Evolutionary conservation across 148 eudicot species (phyloP), one percentile per base, ranked within the genome.

Genomic region (Rhododendron simsii): DNA sequence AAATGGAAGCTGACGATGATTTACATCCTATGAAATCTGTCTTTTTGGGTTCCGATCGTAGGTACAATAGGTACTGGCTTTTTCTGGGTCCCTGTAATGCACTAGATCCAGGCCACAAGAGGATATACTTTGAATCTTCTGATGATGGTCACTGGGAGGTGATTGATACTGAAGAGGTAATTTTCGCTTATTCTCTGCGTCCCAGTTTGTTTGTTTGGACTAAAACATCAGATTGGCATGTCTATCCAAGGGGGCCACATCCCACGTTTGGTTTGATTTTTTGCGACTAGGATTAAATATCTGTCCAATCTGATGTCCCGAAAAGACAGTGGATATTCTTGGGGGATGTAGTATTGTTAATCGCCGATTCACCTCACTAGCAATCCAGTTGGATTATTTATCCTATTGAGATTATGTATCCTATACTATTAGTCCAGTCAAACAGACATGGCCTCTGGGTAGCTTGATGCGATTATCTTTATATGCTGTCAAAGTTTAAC

Each of bases 141-240:
- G 99, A 97, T 92, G 98, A 97, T 91, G 99, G 99, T 74, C 98
- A 91, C 84, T 95, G 98, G 98, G 98, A 92, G 88, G 89, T 97
- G 86, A 95, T 97, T 85, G 98, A 95, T 85, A 93, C 91, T 44
- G 92, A 90, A 90, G 98, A 97, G 98, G 99, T 95, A 85, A 88
- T 67, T 51, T 39, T 73, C 18, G 8, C 18, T 53, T 28, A 18
- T 15, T 26, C 23, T 59, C 41, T 37, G 33, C 21, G 23, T 37
- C 2, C 8, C 48, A 14, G 23, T 37, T 75, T 75, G 23, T 75
- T 75, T 75, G 9, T 39, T 35, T 14, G 76, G 76, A 33, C 39
- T 30, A 13, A 30, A 71, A 71, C 20, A 30, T 30, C 39, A 28
- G 18, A 71, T 71, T 71, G 20, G 39, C 35, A 41, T 71, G 18